Evolutionary conservation across 352 stramenopile genomes (phyloP), one percentile per base, ranked within the genome.

Genomic region (Peronosclerospora sorghi): DNA sequence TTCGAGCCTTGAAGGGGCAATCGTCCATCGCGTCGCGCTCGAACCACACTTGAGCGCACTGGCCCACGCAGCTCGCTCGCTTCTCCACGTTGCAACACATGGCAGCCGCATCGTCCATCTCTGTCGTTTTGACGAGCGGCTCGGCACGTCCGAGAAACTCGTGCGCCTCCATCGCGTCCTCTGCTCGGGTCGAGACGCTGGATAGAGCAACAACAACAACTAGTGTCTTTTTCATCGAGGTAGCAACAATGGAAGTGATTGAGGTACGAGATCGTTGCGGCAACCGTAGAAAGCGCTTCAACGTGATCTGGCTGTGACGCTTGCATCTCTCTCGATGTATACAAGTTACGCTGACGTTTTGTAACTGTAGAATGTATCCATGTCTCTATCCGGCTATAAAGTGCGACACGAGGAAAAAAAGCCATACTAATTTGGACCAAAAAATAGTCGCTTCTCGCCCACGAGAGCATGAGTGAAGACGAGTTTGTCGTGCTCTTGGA

Each of bases 401-500:
- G n/a, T n/a, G n/a, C n/a, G n/a, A n/a, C n/a, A n/a, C n/a, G n/a
- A n/a, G n/a, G n/a, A n/a, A n/a, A n/a, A n/a, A n/a, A n/a, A n/a
- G n/a, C n/a, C n/a, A n/a, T n/a, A n/a, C n/a, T n/a, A n/a, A n/a
- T n/a, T n/a, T n/a, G n/a, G n/a, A n/a, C n/a, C n/a, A n/a, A n/a
- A n/a, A n/a, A n/a, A n/a, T n/a, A n/a, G n/a, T n/a, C n/a, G n/a
- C n/a, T n/a, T n/a, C n/a, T n/a, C n/a, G n/a, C n/a, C n/a, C n/a
- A n/a, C n/a, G n/a, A n/a, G 26, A 10, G 10, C 26, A 86, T 85
- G 71, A 87, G 71, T 54, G 77, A 90, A 49, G 77, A 90, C 59
- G 77, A 87, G 58, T 90, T 90, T 48, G 75, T 90, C 23, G 74
- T 90, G 66, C 59, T 86, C 41, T 58, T 83, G 26, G 77, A 86